These are phyloP conservation scores for Trametes cingulata DNA, from an alignment of 768 basidiomycete genomes.

Conservation along the genomic window DNA sequence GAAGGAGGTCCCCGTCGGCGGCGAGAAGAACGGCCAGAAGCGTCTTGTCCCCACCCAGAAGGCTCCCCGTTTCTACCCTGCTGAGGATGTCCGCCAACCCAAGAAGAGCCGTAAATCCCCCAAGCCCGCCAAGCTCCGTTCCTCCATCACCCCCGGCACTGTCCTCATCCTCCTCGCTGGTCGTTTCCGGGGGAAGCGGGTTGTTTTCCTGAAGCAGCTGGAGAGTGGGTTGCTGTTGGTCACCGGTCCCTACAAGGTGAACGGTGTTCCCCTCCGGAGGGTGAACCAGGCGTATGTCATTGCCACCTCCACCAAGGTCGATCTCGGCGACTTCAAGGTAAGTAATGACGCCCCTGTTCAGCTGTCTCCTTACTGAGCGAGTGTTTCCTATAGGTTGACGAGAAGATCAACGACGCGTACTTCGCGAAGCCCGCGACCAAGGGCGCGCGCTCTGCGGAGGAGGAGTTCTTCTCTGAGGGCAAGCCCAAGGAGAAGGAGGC, in stretches of 20 bases:
- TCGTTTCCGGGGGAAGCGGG: constrained; percentile 97
- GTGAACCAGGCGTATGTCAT: constrained; percentile 99
- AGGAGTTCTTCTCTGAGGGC: constrained; percentile 95
- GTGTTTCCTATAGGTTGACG: constrained; percentile 58
- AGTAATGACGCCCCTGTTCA: constrained; percentile 34
- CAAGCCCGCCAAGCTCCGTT: constrained; percentile 76
- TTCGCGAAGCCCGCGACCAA: constrained; percentile 81
- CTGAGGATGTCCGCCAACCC: constrained; percentile 88
- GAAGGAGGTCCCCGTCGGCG: constrained; percentile 82
- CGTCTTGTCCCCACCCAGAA: constrained; percentile 85
- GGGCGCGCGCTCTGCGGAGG: constrained; percentile 80
- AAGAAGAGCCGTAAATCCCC: constrained; percentile 91
- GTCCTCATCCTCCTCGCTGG: constrained; percentile 96
- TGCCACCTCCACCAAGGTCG: constrained; percentile 93
- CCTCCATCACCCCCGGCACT: constrained; percentile 90
- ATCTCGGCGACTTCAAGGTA: constrained; percentile 75
- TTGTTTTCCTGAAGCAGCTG: constrained; percentile 97
- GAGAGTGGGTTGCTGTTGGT: constrained; percentile 90
- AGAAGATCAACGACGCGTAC: constrained; percentile 93
- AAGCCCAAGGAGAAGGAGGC: constrained; percentile 88
- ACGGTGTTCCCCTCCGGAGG: constrained; percentile 96
- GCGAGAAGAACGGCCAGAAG: constrained; percentile 87
- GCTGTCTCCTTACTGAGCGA: background rate
- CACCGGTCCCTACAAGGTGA: constrained; percentile 96
- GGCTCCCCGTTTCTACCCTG: constrained; percentile 91